Evolutionary conservation across 148 eudicot species (phyloP), one percentile per base, ranked within the genome.

Genomic region (Cornus controversa): DNA sequence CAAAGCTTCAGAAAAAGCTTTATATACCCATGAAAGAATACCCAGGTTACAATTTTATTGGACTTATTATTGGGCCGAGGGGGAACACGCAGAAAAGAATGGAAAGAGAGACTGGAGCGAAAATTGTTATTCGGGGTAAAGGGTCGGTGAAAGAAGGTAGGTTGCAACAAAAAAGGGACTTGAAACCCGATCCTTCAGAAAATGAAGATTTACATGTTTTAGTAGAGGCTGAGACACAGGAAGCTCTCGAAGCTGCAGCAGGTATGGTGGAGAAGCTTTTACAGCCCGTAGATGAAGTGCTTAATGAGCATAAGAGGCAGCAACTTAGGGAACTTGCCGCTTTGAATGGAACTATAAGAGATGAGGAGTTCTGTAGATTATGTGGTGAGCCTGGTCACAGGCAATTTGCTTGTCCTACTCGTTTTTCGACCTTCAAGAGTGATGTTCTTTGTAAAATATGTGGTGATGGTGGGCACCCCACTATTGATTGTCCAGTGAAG

Each of bases 151-250:
- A 92, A 73, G 97, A 92, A 75, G 96, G 97, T 18, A 80, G 94
- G 85, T 72, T 90, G 45, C 87, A 82, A 65, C 98, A 94, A 79
- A 94, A 94, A 77, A 85, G 84, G 79, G 91, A 92, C 68, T 85
- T 90, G 89, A 92, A 92, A 75, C 87, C 81, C 2, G 98, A 92
- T 62, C 90, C 91, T 2, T 81, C 89, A 0, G 98, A 92, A 82
- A 94, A 94, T n/a, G 98, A 94, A 85, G 98, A 94, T 85, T 88
- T 94, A 75, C 98, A 94, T 75, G 98, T 92, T n/a, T 82, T 89
- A 66, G 98, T 94, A 54, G 98, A 94, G 79, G 98, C 98, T 4
- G 97, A 94, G 27, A 92, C 93, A 2, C 94, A 85, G 72, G 94
- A 94, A 23, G 81, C 98, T 0, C 86, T 94, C 8, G 97, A 94